Evolutionary conservation across 768 basidiomycete genomes (phyloP).

Genomic region (Dacryopinax spathularia): DNA sequence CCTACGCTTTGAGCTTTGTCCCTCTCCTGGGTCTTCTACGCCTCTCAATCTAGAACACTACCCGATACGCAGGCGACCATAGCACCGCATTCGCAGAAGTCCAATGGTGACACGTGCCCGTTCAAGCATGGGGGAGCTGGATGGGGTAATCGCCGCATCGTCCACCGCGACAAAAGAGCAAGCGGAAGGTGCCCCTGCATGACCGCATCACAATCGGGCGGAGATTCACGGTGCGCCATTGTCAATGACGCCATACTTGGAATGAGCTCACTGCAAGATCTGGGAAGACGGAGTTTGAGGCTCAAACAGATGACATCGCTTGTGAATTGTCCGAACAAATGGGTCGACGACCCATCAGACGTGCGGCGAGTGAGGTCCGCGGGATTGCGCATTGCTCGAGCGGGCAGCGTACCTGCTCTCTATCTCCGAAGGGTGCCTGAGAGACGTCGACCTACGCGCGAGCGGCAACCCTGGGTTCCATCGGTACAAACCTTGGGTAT

Average conservation of each 20-base stretch:
- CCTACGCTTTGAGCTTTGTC: too few species aligned
- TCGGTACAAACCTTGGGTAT: slow-evolving; percentile 73
- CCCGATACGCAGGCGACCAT: slow-evolving; percentile 56
- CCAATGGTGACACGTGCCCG: slow-evolving; percentile 54
- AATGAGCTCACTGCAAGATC: neutral
- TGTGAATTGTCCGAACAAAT: slow-evolving; percentile 76
- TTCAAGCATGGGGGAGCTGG: slow-evolving; percentile 44
- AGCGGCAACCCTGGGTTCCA: slow-evolving; percentile 74
- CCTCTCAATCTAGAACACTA: neutral
- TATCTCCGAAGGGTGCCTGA: slow-evolving; percentile 60
- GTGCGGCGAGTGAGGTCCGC: slow-evolving; percentile 61
- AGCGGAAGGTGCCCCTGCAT: slow-evolving; percentile 44
- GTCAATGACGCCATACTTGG: neutral
- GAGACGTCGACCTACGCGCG: slow-evolving; percentile 57
- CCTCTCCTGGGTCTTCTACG: too few species aligned
- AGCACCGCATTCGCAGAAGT: slow-evolving; percentile 61
- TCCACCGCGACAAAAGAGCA: slow-evolving; percentile 56
- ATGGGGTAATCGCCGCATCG: slow-evolving; percentile 42
- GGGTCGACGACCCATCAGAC: slow-evolving; percentile 77
- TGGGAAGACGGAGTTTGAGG: slow-evolving; percentile 36
- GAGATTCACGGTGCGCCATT: slow-evolving; percentile 49
- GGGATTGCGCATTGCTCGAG: slow-evolving; percentile 69
- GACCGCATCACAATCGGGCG: slow-evolving; percentile 58
- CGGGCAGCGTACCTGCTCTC: slow-evolving; percentile 73
- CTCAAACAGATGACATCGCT: slow-evolving; percentile 45